These are phyloP conservation scores for Mycena venus DNA, from an alignment of 768 basidiomycete genomes.

Conservation along the genomic window DNA sequence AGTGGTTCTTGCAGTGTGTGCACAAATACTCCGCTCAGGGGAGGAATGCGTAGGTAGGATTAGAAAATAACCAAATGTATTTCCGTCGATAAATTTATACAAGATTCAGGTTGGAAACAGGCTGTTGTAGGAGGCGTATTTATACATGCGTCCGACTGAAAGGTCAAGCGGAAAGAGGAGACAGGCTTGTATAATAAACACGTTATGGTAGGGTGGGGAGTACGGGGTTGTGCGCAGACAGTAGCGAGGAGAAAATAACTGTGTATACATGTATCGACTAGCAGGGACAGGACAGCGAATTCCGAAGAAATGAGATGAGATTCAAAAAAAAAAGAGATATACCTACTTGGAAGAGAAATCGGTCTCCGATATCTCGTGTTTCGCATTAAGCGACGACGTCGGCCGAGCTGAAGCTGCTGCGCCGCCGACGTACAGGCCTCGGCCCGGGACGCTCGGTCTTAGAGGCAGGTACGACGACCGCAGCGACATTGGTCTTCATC, in stretches of 20 bases:
- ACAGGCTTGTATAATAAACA: conserved; percentile 28
- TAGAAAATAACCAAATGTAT: conserved; percentile 31
- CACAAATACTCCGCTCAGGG: conserved; percentile 77
- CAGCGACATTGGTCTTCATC: conserved; percentile 80
- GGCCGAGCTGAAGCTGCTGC: conserved; percentile 90
- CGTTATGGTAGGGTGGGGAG: conserved; percentile 33
- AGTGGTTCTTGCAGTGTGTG: conserved; percentile 92
- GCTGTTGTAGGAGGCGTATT: too few species aligned
- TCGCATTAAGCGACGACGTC: conserved; percentile 81
- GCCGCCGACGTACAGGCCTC: conserved; percentile 78
- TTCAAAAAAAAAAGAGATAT: conserved; percentile 22
- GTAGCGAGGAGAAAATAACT: conserved; percentile 17
- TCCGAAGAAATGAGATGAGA: conserved; percentile 23
- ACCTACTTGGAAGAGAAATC: conserved; percentile 15
- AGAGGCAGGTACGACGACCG: conserved; percentile 78
- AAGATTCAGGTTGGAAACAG: not conserved
- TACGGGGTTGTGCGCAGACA: conserved; percentile 27
- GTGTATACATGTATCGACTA: conserved; percentile 32
- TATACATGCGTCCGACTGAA: conserved; percentile 9
- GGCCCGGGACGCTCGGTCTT: conserved; percentile 83
- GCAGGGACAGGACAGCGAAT: conserved; percentile 31
- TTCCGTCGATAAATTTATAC: conserved; percentile 10
- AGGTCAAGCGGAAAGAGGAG: not conserved
- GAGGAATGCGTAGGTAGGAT: conserved; percentile 33
- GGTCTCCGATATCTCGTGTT: too few species aligned